Base-by-base conservation (phyloP, 1,284 basidiomycete genomes). In the Termitomyces sp. region DNA sequence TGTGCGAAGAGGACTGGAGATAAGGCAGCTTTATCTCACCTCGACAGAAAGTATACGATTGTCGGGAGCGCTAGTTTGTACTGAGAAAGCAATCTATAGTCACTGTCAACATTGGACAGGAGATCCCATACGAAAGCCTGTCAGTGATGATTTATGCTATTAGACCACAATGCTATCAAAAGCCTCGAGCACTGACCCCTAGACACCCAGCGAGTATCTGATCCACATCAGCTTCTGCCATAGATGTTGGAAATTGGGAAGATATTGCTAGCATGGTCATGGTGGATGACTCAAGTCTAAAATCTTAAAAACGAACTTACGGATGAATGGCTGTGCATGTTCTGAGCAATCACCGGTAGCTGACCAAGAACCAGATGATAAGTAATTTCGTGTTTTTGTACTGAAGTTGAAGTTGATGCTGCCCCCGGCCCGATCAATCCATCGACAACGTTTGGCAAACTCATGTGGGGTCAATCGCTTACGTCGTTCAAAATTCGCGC, bases 51-150 rank as follows among this genome's bases (percentile, higher is more conserved):
- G 44, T 68, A 68, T 1, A 56, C 54, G n/a, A 60, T 16, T 13
- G 57, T 60, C 13, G 61, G 56, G 2, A 60, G 40, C 28, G 54
- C 45, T 8, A 67, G 30, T 14, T 54, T 48, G 26, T 50, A 52
- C 45, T 54, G 52, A 18, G 53, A 52, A 5, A 64, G 45, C 14
- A 68, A 49, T 19, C 51, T 53, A 47, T 59, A 66, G 45, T 69
- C 67, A 4, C 55, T 51, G 10, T 37, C 33, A 2, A 66, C 9
- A 45, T 61, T 58, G 9, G 49, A 52, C 26, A 67, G 26, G 24
- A 65, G 47, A 49, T 69, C 67, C 67, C 66, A 69, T 14, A 62
- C 33, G 24, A 64, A 60, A 9, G 64, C 62, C 66, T 67, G 46
- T 33, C 3, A 3, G 8, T 28, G 26, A 8, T 28, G 26, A 3